A percentile compares a stretch with the other conserved stretches of the same genome.
phyloP scores from a whole-genome alignment of 2,329 filamentous ascomycete genomes.

The Ascochyta fabae region DNA sequence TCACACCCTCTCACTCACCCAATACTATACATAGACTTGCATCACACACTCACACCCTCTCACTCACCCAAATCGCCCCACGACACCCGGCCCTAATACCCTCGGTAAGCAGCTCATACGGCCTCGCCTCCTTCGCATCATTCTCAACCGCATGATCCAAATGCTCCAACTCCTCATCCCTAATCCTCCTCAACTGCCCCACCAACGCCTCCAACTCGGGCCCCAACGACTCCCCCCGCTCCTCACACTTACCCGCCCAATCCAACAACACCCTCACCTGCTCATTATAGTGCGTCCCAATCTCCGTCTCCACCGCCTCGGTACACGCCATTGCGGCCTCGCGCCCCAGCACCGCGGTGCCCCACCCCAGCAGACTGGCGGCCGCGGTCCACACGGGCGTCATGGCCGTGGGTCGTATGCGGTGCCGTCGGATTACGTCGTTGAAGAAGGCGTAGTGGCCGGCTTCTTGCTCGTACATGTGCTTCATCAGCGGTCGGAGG shows the following conservation, averaged over 20 bases:
- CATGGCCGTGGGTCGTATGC: slow-evolving; percentile 88
- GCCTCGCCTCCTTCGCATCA: slow-evolving; percentile 86
- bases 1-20: slow-evolving; percentile 79
- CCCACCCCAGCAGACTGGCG: slow-evolving; percentile 84
- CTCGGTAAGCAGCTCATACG: slow-evolving; percentile 86
- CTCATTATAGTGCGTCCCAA: slow-evolving; percentile 92
- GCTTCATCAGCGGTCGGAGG: slow-evolving; percentile 87
- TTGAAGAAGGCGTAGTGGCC: slow-evolving; percentile 90
- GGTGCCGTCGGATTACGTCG: slow-evolving; percentile 78
- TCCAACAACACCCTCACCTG: slow-evolving; percentile 83
- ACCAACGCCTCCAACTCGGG: slow-evolving; percentile 78
- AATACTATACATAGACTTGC: slow-evolving; percentile 47
- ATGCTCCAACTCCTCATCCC: slow-evolving; percentile 97
- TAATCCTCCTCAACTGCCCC: slow-evolving; percentile 76
- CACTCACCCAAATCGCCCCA: slow-evolving; percentile 90
- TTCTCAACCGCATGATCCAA: slow-evolving; percentile 93
- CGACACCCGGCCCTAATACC: slow-evolving; percentile 89
- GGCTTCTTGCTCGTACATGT: slow-evolving; percentile 98
- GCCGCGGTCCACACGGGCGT: slow-evolving; percentile 88
- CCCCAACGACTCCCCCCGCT: slow-evolving; percentile 78
- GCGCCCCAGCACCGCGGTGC: slow-evolving; percentile 83
- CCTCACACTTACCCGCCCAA: slow-evolving; percentile 79
- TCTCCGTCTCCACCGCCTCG: slow-evolving; percentile 97
- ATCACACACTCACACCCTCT: slow-evolving; percentile 62
- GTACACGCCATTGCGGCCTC: slow-evolving; percentile 99